Evolutionary conservation across 495 filamentous ascomycete genomes (phyloP).

Genomic region (Trichoderma reesei): DNA sequence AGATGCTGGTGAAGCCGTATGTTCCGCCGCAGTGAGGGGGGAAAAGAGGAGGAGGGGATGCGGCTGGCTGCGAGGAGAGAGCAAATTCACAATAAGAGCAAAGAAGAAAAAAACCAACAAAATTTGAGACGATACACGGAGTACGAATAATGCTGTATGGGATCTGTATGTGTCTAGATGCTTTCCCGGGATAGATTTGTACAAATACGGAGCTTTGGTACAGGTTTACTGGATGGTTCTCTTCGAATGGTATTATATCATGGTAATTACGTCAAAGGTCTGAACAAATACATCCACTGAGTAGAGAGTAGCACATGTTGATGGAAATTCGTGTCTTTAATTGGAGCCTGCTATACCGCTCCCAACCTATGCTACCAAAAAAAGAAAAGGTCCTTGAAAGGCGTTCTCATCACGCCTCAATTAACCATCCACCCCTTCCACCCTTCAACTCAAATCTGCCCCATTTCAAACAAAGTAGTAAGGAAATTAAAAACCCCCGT

Average conservation of each 20-base stretch:
- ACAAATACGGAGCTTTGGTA: neutral
- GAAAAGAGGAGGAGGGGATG: neutral
- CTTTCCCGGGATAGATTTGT: neutral
- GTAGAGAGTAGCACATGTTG: neutral
- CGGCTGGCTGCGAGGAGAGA: neutral
- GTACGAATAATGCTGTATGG: neutral
- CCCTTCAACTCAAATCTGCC: neutral
- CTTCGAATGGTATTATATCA: neutral
- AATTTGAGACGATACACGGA: neutral
- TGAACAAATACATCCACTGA: neutral
- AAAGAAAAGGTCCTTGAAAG: neutral
- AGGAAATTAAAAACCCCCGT: neutral
- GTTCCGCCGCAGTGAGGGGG: conserved; percentile 50
- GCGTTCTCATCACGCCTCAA: neutral
- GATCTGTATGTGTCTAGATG: neutral
- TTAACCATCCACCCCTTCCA: neutral
- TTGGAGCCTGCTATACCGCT: neutral
- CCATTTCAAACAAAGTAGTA: neutral
- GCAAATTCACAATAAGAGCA: neutral
- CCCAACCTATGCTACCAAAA: neutral
- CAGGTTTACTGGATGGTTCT: neutral
- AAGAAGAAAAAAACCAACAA: neutral
- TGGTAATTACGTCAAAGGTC: neutral
- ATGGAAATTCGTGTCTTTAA: neutral
- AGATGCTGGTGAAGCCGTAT: conserved; percentile 84